These are phyloP conservation scores for Ophiostoma fasciatum DNA, from an alignment of 2,329 filamentous ascomycete genomes.

Conservation along the genomic window DNA sequence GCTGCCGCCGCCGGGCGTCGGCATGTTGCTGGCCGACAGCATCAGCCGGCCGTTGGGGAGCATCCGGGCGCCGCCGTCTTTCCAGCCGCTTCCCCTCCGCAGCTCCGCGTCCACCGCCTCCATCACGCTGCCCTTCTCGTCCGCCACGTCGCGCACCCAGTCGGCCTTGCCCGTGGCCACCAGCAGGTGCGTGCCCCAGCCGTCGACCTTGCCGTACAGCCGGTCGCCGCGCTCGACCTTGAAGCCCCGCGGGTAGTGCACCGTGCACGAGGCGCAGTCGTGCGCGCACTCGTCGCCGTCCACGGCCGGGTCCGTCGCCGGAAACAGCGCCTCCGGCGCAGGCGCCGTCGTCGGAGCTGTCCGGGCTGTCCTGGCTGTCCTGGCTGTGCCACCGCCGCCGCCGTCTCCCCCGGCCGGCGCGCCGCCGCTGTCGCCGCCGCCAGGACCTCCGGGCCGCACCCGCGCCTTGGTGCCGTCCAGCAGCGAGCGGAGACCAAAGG, in stretches of 20 bases:
- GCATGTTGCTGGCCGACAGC: conserved; percentile 85
- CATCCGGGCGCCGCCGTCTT: conserved; percentile 35
- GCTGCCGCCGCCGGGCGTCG: conserved; percentile 51
- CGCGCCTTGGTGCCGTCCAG: conserved; percentile 23
- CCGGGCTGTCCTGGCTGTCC: too few species aligned
- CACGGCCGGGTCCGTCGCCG: conserved; percentile 54
- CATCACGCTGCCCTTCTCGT: conserved; percentile 80
- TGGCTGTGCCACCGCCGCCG: too few species aligned
- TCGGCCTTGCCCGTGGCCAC: conserved; percentile 94
- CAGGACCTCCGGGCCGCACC: too few species aligned
- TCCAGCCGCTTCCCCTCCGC: too few species aligned
- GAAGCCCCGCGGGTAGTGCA: conserved; percentile 58
- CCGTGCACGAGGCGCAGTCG: conserved; percentile 70
- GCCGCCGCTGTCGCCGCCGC: too few species aligned
- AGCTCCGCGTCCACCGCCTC: conserved; percentile 56
- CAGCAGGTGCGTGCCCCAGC: conserved; percentile 77
- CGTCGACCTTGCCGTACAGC: conserved; percentile 73
- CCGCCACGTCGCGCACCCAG: conserved; percentile 78
- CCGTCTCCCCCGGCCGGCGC: too few species aligned
- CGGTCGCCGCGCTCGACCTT: conserved; percentile 64
- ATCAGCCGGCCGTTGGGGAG: conserved; percentile 64
- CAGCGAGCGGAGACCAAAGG: conserved; percentile 26
- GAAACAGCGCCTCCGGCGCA: conserved; percentile 42
- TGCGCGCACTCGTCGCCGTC: conserved; percentile 83
- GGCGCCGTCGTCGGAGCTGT: too few species aligned